Evolutionary conservation across 768 basidiomycete species (phyloP).

Genomic region (Auricularia auricula-judae): DNA sequence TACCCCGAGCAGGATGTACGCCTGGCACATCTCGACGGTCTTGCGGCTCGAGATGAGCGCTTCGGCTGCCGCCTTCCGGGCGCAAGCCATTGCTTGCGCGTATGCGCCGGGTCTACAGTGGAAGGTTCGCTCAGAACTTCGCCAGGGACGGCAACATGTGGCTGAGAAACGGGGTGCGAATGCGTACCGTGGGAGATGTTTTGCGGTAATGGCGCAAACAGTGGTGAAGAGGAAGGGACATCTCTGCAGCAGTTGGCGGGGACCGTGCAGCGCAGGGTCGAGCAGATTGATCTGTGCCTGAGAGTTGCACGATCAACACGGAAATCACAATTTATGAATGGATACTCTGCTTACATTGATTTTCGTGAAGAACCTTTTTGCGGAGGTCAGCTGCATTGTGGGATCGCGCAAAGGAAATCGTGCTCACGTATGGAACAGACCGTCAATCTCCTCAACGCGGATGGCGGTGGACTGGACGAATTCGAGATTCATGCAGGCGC

Average conservation of each 20-base stretch:
- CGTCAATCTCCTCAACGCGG: background rate
- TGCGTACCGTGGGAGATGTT: conserved; percentile 39
- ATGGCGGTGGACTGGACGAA: background rate
- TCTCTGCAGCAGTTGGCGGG: conserved; percentile 64
- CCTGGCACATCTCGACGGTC: conserved; percentile 83
- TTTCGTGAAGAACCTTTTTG: background rate
- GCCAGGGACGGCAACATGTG: background rate
- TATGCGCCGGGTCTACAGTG: conserved; percentile 62
- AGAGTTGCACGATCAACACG: conserved; percentile 48
- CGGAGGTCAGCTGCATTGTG: background rate
- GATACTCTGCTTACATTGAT: background rate
- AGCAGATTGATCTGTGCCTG: conserved; percentile 29
- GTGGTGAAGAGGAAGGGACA: conserved; percentile 81
- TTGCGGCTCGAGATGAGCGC: conserved; percentile 35
- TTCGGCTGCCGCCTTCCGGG: conserved; percentile 71
- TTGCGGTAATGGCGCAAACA: conserved; percentile 78
- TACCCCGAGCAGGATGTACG: conserved; percentile 80
- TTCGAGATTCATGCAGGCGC: background rate
- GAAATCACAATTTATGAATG: background rate
- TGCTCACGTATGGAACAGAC: background rate
- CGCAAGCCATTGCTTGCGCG: conserved; percentile 82
- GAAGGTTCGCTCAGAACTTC: background rate
- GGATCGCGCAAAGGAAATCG: no score
- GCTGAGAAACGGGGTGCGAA: background rate
- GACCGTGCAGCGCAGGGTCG: conserved; percentile 74